phyloP scores from a whole-genome alignment of 257 asterid species.

The Salvia hispanica region DNA sequence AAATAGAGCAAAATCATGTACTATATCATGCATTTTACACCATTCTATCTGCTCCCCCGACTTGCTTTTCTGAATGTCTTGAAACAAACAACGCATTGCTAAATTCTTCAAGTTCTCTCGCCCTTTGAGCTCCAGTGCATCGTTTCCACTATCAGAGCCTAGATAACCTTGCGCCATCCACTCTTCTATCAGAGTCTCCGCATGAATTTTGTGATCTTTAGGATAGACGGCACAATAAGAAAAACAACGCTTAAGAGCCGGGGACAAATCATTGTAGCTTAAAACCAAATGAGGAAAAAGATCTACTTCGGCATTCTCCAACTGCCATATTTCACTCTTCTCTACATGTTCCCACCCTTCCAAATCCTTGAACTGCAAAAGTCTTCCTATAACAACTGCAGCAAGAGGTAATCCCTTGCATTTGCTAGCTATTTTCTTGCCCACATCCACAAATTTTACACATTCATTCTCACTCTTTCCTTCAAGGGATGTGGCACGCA shows the following conservation, averaged over 20 bases:
- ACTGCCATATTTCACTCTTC: neutral
- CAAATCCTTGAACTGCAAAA: neutral
- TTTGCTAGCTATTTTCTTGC: neutral
- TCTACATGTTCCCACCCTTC: neutral
- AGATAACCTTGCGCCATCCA: conserved; percentile 3
- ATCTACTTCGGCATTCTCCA: neutral
- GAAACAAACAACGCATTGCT: neutral
- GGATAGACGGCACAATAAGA: neutral
- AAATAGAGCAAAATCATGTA: too few species aligned
- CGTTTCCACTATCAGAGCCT: neutral
- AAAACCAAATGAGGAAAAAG: neutral
- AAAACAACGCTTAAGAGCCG: too few species aligned
- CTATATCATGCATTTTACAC: conserved; percentile 4
- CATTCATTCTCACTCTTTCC: neutral
- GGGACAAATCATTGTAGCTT: neutral
- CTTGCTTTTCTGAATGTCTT: neutral
- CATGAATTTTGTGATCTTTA: neutral
- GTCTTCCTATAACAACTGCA: neutral
- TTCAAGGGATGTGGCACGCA: neutral
- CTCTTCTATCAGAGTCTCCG: neutral
- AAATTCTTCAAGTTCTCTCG: neutral
- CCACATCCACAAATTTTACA: neutral
- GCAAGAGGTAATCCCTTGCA: neutral
- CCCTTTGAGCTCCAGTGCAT: neutral
- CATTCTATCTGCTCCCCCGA: too few species aligned